Evolutionary conservation across 148 eudicot genomes (phyloP).

Genomic region (Rhododendron ovatum): DNA sequence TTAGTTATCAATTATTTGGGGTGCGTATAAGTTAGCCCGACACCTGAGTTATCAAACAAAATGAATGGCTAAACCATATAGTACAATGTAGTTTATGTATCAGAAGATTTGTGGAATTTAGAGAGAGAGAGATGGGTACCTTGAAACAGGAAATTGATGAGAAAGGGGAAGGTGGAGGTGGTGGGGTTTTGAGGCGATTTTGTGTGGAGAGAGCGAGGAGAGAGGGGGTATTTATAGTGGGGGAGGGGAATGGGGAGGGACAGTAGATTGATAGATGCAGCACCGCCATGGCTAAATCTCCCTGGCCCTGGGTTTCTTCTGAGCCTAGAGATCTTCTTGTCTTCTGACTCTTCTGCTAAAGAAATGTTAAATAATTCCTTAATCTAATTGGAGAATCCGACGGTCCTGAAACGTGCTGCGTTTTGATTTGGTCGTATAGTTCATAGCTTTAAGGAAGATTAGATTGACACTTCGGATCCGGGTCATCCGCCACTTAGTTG

Average conservation of each 20-base stretch:
- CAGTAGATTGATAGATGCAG: background rate
- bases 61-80: background rate
- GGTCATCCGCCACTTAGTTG: background rate
- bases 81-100: background rate
- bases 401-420: constrained; percentile 3
- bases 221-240: constrained; percentile 14
- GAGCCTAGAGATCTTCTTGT: background rate
- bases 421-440: background rate
- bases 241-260: background rate
- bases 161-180: background rate
- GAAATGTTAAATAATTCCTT: background rate
- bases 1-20: too few species aligned
- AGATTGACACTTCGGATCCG: constrained; percentile 33
- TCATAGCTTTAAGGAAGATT: constrained; percentile 1
- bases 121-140: constrained; percentile 12
- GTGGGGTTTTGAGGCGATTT: background rate
- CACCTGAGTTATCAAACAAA: background rate
- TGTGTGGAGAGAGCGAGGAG: background rate
- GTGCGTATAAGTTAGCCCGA: too few species aligned
- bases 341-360: background rate
- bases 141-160: constrained; percentile 20
- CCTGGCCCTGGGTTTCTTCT: background rate
- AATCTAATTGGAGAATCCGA: background rate
- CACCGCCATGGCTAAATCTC: constrained; percentile 14
- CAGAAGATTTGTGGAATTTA: background rate